These are phyloP conservation scores for Radiomyces spectabilis DNA, from an alignment of 192 early-diverging fungal genomes.

Conservation along the genomic window DNA sequence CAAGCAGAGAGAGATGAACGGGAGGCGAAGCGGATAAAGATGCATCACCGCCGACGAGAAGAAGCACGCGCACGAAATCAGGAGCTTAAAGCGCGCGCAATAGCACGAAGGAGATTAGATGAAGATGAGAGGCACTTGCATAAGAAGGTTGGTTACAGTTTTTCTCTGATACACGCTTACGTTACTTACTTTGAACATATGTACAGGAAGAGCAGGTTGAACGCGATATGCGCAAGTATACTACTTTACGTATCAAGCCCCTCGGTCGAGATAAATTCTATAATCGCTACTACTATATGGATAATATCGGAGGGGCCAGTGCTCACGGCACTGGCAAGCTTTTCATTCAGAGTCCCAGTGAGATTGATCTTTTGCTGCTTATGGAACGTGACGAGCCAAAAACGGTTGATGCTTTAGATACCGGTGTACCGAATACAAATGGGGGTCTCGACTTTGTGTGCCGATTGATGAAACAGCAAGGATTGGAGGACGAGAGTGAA, in stretches of 20 bases:
- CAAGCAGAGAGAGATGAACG: constrained; percentile 41
- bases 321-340: constrained; percentile 46
- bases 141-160: constrained; percentile 20
- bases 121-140: constrained; percentile 45
- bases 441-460: constrained; percentile 13
- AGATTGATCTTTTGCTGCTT: constrained; percentile 43
- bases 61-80: constrained; percentile 28
- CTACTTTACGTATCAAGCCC: constrained; percentile 59
- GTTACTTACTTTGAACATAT: too few species aligned
- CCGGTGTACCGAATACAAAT: too few species aligned
- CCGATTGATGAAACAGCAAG: constrained; percentile 16
- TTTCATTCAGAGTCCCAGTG: constrained; percentile 49
- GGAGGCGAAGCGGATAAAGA: constrained; percentile 32
- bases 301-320: constrained; percentile 58
- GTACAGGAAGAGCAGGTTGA: constrained; percentile 62
- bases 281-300: constrained; percentile 89
- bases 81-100: constrained; percentile 30
- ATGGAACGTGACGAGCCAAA: constrained; percentile 28
- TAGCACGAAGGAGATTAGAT: constrained; percentile 40
- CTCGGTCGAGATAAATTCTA: constrained; percentile 81
- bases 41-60: constrained; percentile 34
- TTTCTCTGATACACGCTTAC: too few species aligned
- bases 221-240: constrained; percentile 54
- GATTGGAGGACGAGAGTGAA: constrained; percentile 10
- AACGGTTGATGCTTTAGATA: constrained; percentile 13